Percentiles rank a stretch among this genome's conserved stretches.
Evolutionary conservation across 2,329 filamentous ascomycete species (phyloP).

Genomic region (Alternaria gansuensis): DNA sequence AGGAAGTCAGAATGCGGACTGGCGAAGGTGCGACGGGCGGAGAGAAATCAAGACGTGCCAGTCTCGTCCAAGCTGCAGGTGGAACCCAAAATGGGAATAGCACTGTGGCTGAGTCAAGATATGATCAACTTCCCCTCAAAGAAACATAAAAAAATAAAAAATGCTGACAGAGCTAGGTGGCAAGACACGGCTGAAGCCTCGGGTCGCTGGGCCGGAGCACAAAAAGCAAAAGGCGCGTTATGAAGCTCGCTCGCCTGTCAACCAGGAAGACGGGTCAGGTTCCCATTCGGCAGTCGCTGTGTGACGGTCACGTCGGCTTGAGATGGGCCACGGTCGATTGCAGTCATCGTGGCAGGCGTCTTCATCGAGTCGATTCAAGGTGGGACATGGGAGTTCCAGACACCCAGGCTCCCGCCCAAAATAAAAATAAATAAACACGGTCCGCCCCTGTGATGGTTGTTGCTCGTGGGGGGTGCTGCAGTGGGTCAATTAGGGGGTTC

Average conservation of each 20-base stretch:
- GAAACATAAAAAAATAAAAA: conserved; percentile 1
- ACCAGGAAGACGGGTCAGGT: conserved; percentile 27
- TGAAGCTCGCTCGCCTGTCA: conserved; percentile 18
- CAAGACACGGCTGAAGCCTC: conserved; percentile 15
- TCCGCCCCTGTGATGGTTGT: conserved; percentile 3
- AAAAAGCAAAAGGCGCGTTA: conserved; percentile 13
- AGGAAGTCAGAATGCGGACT: neutral
- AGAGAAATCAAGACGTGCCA: neutral
- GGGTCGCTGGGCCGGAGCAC: neutral
- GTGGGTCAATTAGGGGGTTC: conserved; percentile 10
- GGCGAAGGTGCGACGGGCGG: neutral
- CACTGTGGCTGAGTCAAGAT: conserved; percentile 1
- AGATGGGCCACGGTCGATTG: conserved; percentile 9
- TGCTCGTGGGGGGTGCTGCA: conserved; percentile 11
- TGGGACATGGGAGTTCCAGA: conserved; percentile 8
- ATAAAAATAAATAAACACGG: neutral
- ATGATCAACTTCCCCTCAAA: neutral
- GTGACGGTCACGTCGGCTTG: conserved; percentile 10
- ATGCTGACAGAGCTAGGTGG: conserved; percentile 5
- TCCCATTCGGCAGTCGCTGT: conserved; percentile 27
- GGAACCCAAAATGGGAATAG: neutral
- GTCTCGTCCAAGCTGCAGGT: neutral
- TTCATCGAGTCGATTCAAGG: conserved; percentile 11
- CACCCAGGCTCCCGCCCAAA: neutral
- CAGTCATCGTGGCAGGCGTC: conserved; percentile 10